These are phyloP conservation scores for Trichomonascaceae sp. DNA, from an alignment of 1,139 yeast genomes.

Conservation along the genomic window DNA sequence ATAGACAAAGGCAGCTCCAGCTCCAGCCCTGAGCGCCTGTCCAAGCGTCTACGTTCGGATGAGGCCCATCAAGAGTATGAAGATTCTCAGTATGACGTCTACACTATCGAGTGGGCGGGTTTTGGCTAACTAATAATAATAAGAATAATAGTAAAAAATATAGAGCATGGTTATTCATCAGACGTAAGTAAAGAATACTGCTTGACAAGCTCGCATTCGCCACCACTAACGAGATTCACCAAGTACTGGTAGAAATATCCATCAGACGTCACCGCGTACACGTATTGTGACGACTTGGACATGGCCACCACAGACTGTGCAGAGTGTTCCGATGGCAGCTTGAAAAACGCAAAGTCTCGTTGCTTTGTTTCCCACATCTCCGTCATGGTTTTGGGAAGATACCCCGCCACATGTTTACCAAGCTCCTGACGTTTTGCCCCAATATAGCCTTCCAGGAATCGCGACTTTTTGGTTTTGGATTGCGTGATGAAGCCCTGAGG, in stretches of 20 bases:
- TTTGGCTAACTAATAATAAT: constrained; percentile 27
- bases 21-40: too few relatives aligned
- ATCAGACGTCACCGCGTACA: constrained; percentile 74
- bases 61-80: constrained; percentile 9
- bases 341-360: constrained; percentile 86
- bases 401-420: constrained; percentile 73
- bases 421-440: constrained; percentile 4
- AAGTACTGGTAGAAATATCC: constrained; percentile 81
- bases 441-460: constrained; percentile 13
- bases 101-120: constrained; percentile 31
- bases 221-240: constrained; percentile 80
- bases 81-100: constrained; percentile 17
- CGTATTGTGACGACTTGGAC: constrained; percentile 44
- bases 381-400: constrained; percentile 69
- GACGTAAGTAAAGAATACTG: constrained; percentile 39
- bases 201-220: constrained; percentile 73
- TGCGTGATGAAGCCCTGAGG: not conserved
- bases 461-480: not conserved
- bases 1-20: constrained; percentile 8
- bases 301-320: constrained; percentile 28
- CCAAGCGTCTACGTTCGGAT: too few relatives aligned
- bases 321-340: constrained; percentile 46
- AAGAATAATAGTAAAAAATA: too few relatives aligned
- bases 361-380: constrained; percentile 76
- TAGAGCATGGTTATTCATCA: constrained; percentile 6